Conservation (phyloP, 1,284 basidiomycete genomes). For the Leccinum ambiguum region DNA sequence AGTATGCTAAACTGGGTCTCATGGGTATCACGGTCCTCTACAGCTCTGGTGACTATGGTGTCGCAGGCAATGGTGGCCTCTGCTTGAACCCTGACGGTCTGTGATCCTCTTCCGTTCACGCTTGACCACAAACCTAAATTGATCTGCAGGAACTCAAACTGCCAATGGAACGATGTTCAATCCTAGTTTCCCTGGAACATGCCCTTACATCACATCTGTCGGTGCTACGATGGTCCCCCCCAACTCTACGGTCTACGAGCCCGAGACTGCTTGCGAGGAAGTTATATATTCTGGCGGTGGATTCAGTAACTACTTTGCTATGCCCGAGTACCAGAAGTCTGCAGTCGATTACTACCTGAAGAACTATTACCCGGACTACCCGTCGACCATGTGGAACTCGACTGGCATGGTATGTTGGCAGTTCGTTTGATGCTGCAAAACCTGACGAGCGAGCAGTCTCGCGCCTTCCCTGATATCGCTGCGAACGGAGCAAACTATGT, state of each 20-base stretch:
- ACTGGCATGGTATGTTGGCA: slow-evolving; percentile 35
- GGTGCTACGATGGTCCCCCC: slow-evolving; percentile 54
- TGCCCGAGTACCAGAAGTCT: slow-evolving; percentile 38
- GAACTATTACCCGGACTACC: slow-evolving; percentile 35
- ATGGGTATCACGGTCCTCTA: slow-evolving; percentile 42
- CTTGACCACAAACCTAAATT: not conserved
- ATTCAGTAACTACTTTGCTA: slow-evolving; percentile 43
- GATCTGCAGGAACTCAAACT: slow-evolving; percentile 25
- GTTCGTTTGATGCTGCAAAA: not conserved
- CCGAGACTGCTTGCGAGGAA: slow-evolving; percentile 39
- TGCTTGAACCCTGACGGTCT: slow-evolving; percentile 33
- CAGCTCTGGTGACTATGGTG: slow-evolving; percentile 41
- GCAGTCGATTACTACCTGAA: slow-evolving; percentile 35
- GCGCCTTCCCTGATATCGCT: slow-evolving; percentile 46
- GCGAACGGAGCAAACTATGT: slow-evolving; percentile 42
- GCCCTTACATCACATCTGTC: slow-evolving; percentile 57
- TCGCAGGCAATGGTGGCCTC: slow-evolving; percentile 35
- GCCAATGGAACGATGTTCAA: slow-evolving; percentile 37
- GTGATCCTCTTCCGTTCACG: not conserved
- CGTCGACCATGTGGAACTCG: slow-evolving; percentile 42
- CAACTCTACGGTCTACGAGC: slow-evolving; percentile 36
- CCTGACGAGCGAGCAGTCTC: slow-evolving; percentile 24
- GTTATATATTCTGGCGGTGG: slow-evolving; percentile 47
- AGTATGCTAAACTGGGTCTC: slow-evolving; percentile 47
- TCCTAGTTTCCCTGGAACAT: slow-evolving; percentile 53